phyloP scores from a whole-genome alignment of 257 asterid species.

The Solanum acaule region DNA sequence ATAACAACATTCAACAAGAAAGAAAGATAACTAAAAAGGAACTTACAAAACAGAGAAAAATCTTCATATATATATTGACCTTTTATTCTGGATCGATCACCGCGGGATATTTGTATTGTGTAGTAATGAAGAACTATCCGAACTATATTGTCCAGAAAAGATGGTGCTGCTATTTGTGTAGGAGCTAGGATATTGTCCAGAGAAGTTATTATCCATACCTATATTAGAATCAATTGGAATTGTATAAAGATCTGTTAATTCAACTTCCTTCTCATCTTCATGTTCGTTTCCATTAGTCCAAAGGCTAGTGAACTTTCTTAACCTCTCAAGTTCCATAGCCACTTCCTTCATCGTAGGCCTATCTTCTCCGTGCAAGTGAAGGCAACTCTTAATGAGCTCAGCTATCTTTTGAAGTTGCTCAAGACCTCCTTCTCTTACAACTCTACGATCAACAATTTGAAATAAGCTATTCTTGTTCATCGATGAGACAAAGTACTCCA shows the following conservation, averaged over 20 bases:
- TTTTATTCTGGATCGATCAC: neutral
- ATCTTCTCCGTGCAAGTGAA: constrained; percentile 35
- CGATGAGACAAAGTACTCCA: constrained; percentile 27
- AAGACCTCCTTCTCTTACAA: constrained; percentile 43
- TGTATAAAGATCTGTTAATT: constrained; percentile 30
- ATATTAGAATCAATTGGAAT: constrained; percentile 13
- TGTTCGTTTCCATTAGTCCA: constrained; percentile 27
- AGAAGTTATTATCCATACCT: constrained; percentile 8
- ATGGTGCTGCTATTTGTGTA: constrained; percentile 1
- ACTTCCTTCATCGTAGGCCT: constrained; percentile 82
- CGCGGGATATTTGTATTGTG: constrained; percentile 1
- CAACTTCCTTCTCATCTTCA: constrained; percentile 1
- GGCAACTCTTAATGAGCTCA: constrained; percentile 40
- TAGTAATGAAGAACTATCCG: constrained; percentile 18
- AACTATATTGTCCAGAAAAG: constrained; percentile 24
- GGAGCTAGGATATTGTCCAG: constrained; percentile 11
- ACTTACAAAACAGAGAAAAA: neutral
- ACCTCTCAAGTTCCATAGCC: constrained; percentile 52
- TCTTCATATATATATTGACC: neutral
- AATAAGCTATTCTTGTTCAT: constrained; percentile 41
- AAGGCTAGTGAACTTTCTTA: constrained; percentile 38
- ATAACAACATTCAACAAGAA: neutral
- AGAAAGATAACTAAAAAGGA: neutral
- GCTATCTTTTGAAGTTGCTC: constrained; percentile 49
- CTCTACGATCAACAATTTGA: constrained; percentile 40